phyloP scores from a whole-genome alignment of 495 filamentous ascomycete genomes.

The Diplogelasinospora grovesii region DNA sequence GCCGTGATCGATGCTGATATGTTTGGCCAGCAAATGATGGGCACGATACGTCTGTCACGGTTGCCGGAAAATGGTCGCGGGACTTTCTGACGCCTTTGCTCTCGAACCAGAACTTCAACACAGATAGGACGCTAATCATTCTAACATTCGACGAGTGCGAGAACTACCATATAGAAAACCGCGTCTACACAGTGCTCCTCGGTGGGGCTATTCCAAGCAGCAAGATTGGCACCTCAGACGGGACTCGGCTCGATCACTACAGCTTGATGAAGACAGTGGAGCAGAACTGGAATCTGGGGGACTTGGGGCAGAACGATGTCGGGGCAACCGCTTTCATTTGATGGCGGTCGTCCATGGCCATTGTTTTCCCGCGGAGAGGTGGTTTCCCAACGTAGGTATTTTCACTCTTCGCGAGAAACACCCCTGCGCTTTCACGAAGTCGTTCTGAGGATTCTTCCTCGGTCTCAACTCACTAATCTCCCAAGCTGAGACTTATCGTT shows the following conservation, averaged over 20 bases:
- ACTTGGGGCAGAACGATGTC: conserved; percentile 27
- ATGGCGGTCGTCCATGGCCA: too few species aligned
- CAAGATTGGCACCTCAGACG: conserved; percentile 54
- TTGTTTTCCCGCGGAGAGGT: too few species aligned
- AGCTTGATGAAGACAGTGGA: conserved; percentile 59
- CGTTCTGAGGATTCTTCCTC: too few species aligned
- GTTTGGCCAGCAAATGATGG: conserved; percentile 48
- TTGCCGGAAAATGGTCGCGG: conserved; percentile 53
- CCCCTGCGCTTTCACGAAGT: too few species aligned
- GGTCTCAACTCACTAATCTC: too few species aligned
- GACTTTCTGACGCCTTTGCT: conserved; percentile 58
- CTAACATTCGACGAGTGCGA: conserved; percentile 64
- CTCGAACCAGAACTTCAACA: conserved; percentile 53
- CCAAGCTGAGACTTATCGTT: too few species aligned
- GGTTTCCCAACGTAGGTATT: too few species aligned
- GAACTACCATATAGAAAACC: conserved; percentile 50
- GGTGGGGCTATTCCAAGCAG: conserved; percentile 59
- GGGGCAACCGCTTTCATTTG: conserved; percentile 18
- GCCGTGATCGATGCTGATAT: not conserved
- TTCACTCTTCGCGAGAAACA: too few species aligned
- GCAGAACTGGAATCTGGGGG: conserved; percentile 51
- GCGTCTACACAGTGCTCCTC: conserved; percentile 55
- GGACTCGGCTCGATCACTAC: conserved; percentile 66
- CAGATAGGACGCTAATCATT: conserved; percentile 58
- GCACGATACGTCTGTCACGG: conserved; percentile 59